Evolutionary conservation across 345 rosid species (phyloP).

Genomic region (Triadica sebifera): DNA sequence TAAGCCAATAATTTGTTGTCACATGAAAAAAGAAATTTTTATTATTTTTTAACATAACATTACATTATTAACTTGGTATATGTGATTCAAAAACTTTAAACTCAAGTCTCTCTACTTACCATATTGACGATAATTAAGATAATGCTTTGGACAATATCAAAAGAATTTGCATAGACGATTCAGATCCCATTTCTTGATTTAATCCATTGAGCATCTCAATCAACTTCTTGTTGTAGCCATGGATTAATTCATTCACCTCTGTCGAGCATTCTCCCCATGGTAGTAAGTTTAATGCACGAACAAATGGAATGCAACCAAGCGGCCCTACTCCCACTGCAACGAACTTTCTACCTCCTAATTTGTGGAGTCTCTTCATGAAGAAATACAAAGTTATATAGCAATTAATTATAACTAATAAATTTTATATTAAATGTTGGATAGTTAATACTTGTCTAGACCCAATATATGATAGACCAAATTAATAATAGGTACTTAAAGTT

Average conservation of each 20-base stretch:
- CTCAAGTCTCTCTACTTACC: too few species aligned
- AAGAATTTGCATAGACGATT: slow-evolving; percentile 50
- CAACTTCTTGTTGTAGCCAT: slow-evolving; percentile 46
- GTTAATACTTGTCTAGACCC: too few species aligned
- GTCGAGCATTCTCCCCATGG: slow-evolving; percentile 44
- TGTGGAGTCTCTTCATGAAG: slow-evolving; percentile 8
- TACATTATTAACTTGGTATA: too few species aligned
- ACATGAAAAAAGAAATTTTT: too few species aligned
- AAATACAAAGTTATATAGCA: neutral
- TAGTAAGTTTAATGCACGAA: slow-evolving; percentile 41
- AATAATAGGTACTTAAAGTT: too few species aligned
- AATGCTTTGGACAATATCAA: slow-evolving; percentile 38
- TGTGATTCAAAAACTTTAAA: too few species aligned
- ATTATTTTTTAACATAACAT: too few species aligned
- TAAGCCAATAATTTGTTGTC: too few species aligned
- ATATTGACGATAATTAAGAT: slow-evolving; percentile 37
- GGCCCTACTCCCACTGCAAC: slow-evolving; percentile 54
- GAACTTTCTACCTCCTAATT: slow-evolving; percentile 22
- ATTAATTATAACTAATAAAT: neutral
- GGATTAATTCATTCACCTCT: slow-evolving; percentile 39
- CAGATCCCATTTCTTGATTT: slow-evolving; percentile 31
- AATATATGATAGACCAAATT: too few species aligned
- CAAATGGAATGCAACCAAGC: slow-evolving; percentile 69
- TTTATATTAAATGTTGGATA: neutral
- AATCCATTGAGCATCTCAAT: slow-evolving; percentile 16